Conservation (phyloP, 257 asterid genomes). For the Capsicum rhomboideum region DNA sequence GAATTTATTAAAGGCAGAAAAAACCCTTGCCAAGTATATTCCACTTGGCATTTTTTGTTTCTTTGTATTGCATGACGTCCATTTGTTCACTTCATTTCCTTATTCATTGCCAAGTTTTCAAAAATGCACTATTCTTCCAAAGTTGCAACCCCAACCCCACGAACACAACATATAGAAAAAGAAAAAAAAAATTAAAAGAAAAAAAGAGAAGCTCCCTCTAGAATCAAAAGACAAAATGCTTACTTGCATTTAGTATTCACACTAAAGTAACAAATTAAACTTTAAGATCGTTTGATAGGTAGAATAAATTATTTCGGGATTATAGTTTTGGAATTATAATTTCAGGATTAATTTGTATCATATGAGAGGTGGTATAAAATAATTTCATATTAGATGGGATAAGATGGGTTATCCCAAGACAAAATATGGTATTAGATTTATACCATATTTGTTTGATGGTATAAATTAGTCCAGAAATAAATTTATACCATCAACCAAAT, state of each 20-base stretch:
- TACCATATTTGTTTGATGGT: no score
- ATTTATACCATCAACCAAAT: no score
- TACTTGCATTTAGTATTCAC: not conserved
- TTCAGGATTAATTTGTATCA: no score
- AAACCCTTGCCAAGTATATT: not conserved
- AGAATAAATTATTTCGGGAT: no score
- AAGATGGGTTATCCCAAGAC: no score
- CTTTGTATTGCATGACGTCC: not conserved
- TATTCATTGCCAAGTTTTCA: not conserved
- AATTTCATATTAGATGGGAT: no score
- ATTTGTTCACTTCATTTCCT: not conserved
- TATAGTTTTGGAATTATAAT: no score
- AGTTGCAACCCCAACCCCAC: not conserved
- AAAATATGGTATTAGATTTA: no score
- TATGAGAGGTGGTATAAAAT: no score
- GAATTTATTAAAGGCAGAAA: not conserved
- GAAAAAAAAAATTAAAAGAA: not conserved
- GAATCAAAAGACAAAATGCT: not conserved
- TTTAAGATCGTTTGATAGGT: no score
- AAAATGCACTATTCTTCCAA: not conserved
- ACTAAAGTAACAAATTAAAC: not conserved
- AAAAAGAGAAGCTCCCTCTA: not conserved
- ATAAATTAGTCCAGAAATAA: no score
- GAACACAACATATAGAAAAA: not conserved
- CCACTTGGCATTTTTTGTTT: not conserved